Conservation (phyloP, 371 early-diverging fungal species). For the Mortierella sp. region DNA sequence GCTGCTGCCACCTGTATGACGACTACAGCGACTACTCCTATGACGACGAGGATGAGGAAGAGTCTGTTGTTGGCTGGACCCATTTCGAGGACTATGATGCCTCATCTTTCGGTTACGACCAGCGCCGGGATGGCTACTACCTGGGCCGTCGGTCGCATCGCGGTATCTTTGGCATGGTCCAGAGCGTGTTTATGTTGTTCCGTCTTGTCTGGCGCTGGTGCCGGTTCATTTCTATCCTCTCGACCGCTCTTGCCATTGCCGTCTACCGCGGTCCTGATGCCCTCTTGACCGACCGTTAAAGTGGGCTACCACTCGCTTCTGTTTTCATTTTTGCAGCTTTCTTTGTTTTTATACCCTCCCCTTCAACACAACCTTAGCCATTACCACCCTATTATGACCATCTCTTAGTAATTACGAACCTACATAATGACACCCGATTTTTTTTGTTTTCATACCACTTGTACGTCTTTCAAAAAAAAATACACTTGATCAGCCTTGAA, state of each 20-base stretch:
- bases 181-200: conserved; percentile 58
- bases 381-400: neutral
- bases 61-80: conserved; percentile 54
- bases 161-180: conserved; percentile 50
- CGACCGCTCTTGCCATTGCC: conserved; percentile 71
- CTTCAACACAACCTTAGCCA: neutral
- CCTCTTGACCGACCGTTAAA: conserved; percentile 42
- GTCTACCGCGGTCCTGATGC: conserved; percentile 74
- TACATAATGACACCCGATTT: neutral
- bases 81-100: conserved; percentile 58
- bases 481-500: neutral
- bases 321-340: neutral
- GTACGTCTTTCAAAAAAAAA: conserved; percentile 8
- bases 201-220: conserved; percentile 74
- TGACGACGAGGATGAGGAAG: conserved; percentile 45
- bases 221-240: conserved; percentile 70
- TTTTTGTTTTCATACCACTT: neutral
- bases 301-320: neutral
- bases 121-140: conserved; percentile 58
- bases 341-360: conserved; percentile 9
- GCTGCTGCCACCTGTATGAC: conserved; percentile 51
- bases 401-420: neutral
- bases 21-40: conserved; percentile 37
- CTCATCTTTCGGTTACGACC: conserved; percentile 53
- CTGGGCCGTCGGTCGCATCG: conserved; percentile 37